phyloP scores from a whole-genome alignment of 2,329 filamentous ascomycete species.

The Xylariomycetidae sp. region DNA sequence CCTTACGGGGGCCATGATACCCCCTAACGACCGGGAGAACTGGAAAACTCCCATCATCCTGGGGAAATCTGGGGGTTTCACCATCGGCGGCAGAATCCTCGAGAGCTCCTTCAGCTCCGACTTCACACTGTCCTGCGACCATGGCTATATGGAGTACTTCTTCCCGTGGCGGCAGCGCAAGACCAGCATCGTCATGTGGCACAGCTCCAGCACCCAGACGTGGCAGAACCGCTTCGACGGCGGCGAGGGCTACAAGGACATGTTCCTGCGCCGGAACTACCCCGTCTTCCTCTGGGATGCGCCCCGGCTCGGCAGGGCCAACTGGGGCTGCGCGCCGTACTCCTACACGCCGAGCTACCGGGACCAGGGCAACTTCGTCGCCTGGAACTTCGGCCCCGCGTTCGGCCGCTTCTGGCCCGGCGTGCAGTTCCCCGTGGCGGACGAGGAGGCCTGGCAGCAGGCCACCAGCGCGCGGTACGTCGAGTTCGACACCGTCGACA shows the following conservation, averaged over 20 bases:
- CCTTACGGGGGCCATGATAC: too few relatives aligned
- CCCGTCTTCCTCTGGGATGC: conserved; percentile 35
- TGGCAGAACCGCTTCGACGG: conserved; percentile 35
- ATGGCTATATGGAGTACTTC: conserved; percentile 36
- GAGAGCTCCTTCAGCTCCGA: conserved; percentile 23
- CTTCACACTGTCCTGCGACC: conserved; percentile 31
- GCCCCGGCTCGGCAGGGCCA: conserved; percentile 30
- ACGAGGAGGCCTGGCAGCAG: conserved; percentile 29
- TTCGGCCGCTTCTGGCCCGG: conserved; percentile 28
- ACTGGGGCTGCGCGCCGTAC: conserved; percentile 30
- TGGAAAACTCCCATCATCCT: conserved; percentile 16
- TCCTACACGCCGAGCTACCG: conserved; percentile 26
- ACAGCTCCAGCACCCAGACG: conserved; percentile 32
- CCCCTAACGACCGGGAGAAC: not conserved
- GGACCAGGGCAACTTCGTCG: conserved; percentile 30
- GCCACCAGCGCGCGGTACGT: conserved; percentile 30
- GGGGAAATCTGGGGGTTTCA: conserved; percentile 31
- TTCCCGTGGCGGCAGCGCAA: conserved; percentile 27
- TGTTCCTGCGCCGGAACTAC: conserved; percentile 31
- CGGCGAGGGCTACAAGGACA: conserved; percentile 35
- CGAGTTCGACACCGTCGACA: conserved; percentile 28
- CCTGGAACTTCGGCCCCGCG: conserved; percentile 31
- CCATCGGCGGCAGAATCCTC: conserved; percentile 26
- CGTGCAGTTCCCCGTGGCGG: conserved; percentile 29
- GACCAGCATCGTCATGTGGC: conserved; percentile 33